Base-by-base conservation (phyloP, 2,329 filamentous ascomycete genomes). In the Penicillium verrucosum region DNA sequence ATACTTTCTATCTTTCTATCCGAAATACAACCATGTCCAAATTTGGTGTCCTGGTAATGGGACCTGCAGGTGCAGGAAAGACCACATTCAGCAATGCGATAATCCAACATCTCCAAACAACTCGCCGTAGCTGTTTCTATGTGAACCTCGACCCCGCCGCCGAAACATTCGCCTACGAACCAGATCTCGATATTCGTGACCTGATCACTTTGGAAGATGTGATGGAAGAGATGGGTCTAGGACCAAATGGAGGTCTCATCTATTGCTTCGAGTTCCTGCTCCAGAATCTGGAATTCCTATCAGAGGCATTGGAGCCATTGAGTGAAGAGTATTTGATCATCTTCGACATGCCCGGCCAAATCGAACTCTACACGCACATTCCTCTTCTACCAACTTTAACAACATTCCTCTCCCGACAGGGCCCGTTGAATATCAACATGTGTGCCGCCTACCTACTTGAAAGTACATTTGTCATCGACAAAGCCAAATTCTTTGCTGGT, bases 331-430 rank as follows among this genome's bases (percentile, higher is more conserved):
- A 96, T 75, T 84, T 99, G 61, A 96, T 97, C 75, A 89, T 99
- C 61, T 92, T 99, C 77, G 94, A 99, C 77, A 97, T 97, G 89
- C 94, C 94, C 0, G 94, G 94, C 56, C 94, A 99, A 79, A 97
- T 99, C 75, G 94, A 99, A 78, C 85, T 99, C 14, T 99, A 97
- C 78, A 97, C 93, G 2, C 94, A 99, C 73, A 89, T 97, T 34
- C 94, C 94, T 38, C 89, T 99, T 63, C 80, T 99, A 32, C 94
- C 94, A 1, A 85, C 86, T 21, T 84, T 99, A 46, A 87, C 93
- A 63, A 88, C 87, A 68, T 90, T 90, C 71, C 82, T 97, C 50
- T 91, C 88, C 41, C 85, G 89, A 60, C 81, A 86, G 11, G 92
- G 92, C 9, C 84, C 87, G 21, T 81, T 97, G 64, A 93, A 96